Evolutionary conservation across 2,329 filamentous ascomycete species (phyloP), one percentile per base, ranked within the genome.

Genomic region (Hirsutella minnesotensis): DNA sequence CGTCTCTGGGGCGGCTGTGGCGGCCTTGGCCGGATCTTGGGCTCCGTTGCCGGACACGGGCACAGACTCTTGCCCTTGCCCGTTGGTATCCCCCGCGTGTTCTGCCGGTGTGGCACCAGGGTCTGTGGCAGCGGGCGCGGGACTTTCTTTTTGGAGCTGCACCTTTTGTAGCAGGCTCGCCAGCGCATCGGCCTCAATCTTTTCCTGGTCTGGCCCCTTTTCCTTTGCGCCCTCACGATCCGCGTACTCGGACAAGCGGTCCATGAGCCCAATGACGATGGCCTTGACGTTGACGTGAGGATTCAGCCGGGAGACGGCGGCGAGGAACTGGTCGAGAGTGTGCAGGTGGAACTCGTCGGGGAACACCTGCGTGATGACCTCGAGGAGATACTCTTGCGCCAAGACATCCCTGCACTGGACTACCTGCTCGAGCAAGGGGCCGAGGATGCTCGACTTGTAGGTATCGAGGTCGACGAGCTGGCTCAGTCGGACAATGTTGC

Each of bases 341-440:
- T 98, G 89, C 19, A 98, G 77, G 63, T 98, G 94, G 61, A 90
- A 98, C 59, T 98, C 92, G 64, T 98, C 92, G 1, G 92, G 92
- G 68, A 98, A 98, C 41, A 96, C 92, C 63, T 98, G 94, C 5
- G 90, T 98, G 51, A 98, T 94, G 49, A 98, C 92, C 73, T 98
- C 92, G 40, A 98, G 71, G 12, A 98, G 75, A 65, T 98, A 98
- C 62, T 98, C 92, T 61, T 98, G 92, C 29, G 92, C 92, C 48
- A 98, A 69, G 13, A 98, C 89, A 69, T 98, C 92, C 47, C 92
- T 82, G 58, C 92, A 98, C 60, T 98, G 92, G 12, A 98, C 92
- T 44, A 98, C 90, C 65, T 98, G 92, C 62, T 98, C 92, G 51
- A 98, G 65, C 42, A 98, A 68, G 8, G 92, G 90, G 36, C 81